These are phyloP conservation scores for Boletus rufocinnamomeus DNA, from an alignment of 768 basidiomycete genomes.

Conservation along the genomic window DNA sequence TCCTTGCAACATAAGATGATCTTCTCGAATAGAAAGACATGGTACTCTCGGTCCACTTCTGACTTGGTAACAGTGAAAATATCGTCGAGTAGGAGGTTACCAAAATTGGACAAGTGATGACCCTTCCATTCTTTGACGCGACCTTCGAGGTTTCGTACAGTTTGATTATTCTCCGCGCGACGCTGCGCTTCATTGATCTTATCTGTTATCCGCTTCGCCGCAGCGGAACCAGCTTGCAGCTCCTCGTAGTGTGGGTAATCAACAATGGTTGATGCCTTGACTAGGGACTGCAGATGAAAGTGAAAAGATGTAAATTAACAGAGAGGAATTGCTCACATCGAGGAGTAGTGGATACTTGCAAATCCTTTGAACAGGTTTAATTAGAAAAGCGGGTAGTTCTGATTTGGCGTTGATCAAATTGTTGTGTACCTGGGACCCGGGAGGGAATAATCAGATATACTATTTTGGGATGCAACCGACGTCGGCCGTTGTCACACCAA, in stretches of 20 bases:
- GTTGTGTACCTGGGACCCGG: conserved; percentile 60
- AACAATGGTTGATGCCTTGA: conserved; percentile 64
- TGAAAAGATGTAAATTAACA: conserved; percentile 13
- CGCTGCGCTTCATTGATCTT: conserved; percentile 96
- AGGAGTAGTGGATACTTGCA: conserved; percentile 98
- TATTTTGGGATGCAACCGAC: conserved; percentile 20
- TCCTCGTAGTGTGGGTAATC: conserved; percentile 78
- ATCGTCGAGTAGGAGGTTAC: conserved; percentile 91
- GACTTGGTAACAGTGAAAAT: conserved; percentile 95
- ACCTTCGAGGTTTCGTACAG: conserved; percentile 79
- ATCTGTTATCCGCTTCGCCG: conserved; percentile 91
- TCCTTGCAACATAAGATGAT: conserved; percentile 99
- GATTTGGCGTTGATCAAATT: conserved; percentile 87
- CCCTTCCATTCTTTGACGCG: conserved; percentile 99
- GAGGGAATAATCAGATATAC: conserved; percentile 16
- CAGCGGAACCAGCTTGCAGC: conserved; percentile 78
- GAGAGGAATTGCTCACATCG: conserved; percentile 56
- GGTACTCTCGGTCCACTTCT: conserved; percentile 95
- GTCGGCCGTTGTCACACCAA: conserved; percentile 30
- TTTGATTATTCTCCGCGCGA: conserved; percentile 86
- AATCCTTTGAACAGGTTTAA: conserved; percentile 97
- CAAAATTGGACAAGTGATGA: conserved; percentile 92
- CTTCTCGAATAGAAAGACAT: conserved; percentile 98
- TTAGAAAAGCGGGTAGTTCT: conserved; percentile 94
- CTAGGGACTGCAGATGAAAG: conserved; percentile 53